Conservation (phyloP, 257 asterid genomes). For the Fraxinus anomala region DNA sequence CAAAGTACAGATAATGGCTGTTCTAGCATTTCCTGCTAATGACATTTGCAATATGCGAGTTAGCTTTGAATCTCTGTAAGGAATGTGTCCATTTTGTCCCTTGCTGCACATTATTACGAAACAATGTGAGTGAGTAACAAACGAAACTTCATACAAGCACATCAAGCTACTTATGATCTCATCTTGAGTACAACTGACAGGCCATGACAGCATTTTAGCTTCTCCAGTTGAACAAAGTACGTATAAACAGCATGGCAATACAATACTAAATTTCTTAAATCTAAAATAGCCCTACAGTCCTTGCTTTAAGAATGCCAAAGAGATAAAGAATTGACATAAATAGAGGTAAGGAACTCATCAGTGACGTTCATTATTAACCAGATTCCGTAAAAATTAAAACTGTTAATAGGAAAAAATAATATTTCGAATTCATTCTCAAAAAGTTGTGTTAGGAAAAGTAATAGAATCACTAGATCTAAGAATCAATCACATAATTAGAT, state of each 20-base stretch:
- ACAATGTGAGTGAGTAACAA: conserved; percentile 13
- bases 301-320: background rate
- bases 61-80: conserved; percentile 92
- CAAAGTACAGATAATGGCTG: conserved; percentile 91
- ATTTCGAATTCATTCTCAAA: background rate
- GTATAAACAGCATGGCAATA: background rate
- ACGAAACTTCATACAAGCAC: background rate
- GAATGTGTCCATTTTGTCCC: conserved; percentile 79
- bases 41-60: conserved; percentile 90
- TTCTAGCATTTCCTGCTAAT: conserved; percentile 85
- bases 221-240: background rate
- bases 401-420: background rate
- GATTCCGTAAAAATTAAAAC: background rate
- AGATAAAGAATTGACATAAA: background rate
- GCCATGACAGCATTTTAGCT: background rate
- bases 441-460: background rate
- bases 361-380: background rate
- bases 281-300: background rate
- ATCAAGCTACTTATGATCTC: background rate
- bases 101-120: conserved; percentile 55
- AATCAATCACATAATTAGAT: background rate
- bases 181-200: background rate
- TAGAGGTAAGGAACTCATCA: background rate
- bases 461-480: background rate
- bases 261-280: background rate